Evolutionary conservation across 352 stramenopile genomes (phyloP).

Genomic region (Phytophthora ramorum): DNA sequence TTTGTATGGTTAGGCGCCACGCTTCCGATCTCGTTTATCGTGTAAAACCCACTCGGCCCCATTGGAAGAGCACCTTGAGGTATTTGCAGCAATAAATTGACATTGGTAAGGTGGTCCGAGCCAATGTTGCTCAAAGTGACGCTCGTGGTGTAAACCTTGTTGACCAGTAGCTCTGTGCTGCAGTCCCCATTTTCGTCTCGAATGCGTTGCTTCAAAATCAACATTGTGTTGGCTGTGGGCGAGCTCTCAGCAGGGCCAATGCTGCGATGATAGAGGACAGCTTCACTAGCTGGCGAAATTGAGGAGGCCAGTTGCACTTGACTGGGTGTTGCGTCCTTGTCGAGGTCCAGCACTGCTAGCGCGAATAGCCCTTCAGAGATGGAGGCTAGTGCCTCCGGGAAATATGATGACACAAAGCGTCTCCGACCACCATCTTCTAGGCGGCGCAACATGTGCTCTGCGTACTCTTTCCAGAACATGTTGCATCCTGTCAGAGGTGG

Average conservation of each 20-base stretch:
- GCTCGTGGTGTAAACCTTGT: conserved; percentile 55
- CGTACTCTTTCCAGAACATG: conserved; percentile 73
- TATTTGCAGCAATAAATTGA: conserved; percentile 75
- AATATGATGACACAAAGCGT: conserved; percentile 66
- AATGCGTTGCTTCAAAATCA: conserved; percentile 65
- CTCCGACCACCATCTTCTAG: not conserved
- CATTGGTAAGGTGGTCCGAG: conserved; percentile 25
- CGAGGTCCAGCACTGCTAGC: conserved; percentile 59
- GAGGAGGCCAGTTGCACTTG: conserved; percentile 26
- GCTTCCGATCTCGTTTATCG: conserved; percentile 47
- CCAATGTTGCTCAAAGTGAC: conserved; percentile 71
- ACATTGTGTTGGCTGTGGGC: conserved; percentile 37
- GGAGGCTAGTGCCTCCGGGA: conserved; percentile 50
- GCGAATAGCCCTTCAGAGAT: conserved; percentile 66
- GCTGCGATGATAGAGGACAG: conserved; percentile 64
- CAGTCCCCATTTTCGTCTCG: conserved; percentile 33
- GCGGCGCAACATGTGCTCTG: conserved; percentile 36
- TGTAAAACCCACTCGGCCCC: conserved; percentile 48
- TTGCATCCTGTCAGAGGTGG: conserved; percentile 48
- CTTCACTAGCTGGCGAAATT: conserved; percentile 22
- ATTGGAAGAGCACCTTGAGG: conserved; percentile 63
- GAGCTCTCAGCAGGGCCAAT: conserved; percentile 34
- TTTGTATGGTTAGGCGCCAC: conserved; percentile 50
- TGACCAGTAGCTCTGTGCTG: conserved; percentile 51
- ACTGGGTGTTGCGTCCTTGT: conserved; percentile 21